Base-by-base conservation (phyloP, 352 stramenopile species). In the Pythium pyrilobum region DNA sequence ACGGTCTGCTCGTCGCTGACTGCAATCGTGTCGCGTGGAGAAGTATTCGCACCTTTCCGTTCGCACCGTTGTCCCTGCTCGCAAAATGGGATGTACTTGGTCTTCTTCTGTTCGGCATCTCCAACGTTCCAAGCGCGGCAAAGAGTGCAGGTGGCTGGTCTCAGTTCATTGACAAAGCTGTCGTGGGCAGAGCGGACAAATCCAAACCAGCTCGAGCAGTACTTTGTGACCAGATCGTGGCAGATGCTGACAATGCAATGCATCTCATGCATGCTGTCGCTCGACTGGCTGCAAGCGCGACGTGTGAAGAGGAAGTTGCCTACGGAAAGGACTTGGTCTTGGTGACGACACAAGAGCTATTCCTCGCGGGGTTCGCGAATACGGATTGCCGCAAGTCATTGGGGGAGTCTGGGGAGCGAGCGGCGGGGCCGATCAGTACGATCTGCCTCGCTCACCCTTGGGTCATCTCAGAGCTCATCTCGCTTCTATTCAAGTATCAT, bases 41-140 rank as follows among this genome's bases (percentile, higher is more conserved):
- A 48, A 83, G 74, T 56, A 72, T 92, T 38, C 62, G 55, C 11
- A 69, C 69, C 20, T 89, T 87, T 33, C 82, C 82, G n/a, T 92
- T 89, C 50, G 60, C 54, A 4, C 81, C 80, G 6, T 47, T 95
- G 6, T 88, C 78, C n/a, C 73, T 77, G 15, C 45, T 81, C 13
- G 84, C 81, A 5, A 88, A 91, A 47, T 95, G 84, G 84, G 84
- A 95, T 52, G 81, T 89, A 1, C 64, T 95, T 20, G 79, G 74
- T 18, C 48, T 91, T 15, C 48, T 91, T 21, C 40, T 95, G 1
- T 95, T 92, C 42, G 86, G 87, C 24, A 67, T 87, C 10, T 69
- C 80, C 25, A 76, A 50, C n/a, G 67, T 90, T 10, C 77, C 82
- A 16, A 44, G 64, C 13, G 65, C 74, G 27, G 77, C 74, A 6